These are phyloP conservation scores for Nicotiana tomentosiformis DNA, from an alignment of 257 asterid genomes.

Conservation along the genomic window DNA sequence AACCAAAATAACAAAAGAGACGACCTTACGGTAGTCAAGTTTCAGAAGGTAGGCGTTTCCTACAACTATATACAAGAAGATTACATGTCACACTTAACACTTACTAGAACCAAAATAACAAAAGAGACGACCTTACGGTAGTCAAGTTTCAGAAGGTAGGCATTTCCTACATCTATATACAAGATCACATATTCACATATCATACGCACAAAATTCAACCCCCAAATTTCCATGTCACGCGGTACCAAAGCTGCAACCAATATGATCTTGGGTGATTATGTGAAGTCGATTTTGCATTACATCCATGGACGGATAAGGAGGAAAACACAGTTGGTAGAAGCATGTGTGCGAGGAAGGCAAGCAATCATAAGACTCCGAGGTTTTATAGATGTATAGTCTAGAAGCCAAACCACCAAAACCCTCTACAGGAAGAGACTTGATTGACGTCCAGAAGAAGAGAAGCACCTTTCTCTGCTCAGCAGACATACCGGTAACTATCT, in stretches of 20 bases:
- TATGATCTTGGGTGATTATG: constrained; percentile 75
- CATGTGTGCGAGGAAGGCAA: constrained; percentile 91
- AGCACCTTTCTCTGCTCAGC: constrained; percentile 63
- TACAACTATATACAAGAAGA: neutral
- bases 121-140: neutral
- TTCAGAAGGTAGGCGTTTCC: neutral
- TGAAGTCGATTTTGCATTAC: constrained; percentile 47
- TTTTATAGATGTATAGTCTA: constrained; percentile 53
- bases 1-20: neutral
- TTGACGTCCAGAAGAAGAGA: constrained; percentile 91
- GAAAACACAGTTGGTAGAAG: constrained; percentile 78
- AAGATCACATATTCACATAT: neutral
- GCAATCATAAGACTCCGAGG: constrained; percentile 40
- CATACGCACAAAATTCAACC: constrained; percentile 33
- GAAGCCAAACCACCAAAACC: constrained; percentile 85
- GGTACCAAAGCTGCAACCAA: constrained; percentile 86
- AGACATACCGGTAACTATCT: constrained; percentile 66
- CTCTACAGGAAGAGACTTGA: constrained; percentile 72
- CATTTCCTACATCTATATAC: neutral
- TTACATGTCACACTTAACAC: no score
- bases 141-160: neutral
- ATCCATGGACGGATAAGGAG: constrained; percentile 45
- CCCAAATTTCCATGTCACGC: constrained; percentile 36
- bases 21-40: constrained; percentile 7
- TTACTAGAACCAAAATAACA: neutral